Evolutionary conservation across 805 yeast species (phyloP).

Genomic region (Torulaspora indica): DNA sequence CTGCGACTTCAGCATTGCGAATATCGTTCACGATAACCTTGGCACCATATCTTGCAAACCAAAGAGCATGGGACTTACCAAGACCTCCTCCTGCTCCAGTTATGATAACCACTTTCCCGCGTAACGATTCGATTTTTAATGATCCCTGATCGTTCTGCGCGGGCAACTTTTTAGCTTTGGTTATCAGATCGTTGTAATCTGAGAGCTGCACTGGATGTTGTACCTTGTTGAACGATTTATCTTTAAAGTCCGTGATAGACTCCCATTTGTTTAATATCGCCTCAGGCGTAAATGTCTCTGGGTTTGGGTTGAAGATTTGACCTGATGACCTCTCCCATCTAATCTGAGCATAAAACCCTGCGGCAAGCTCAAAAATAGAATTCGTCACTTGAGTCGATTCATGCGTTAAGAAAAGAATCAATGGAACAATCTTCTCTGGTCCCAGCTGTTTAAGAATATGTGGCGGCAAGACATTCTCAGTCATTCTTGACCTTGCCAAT

Average conservation of each 20-base stretch:
- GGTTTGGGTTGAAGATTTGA: constrained; percentile 71
- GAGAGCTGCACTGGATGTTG: constrained; percentile 70
- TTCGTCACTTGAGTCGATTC: constrained; percentile 60
- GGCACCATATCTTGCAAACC: constrained; percentile 88
- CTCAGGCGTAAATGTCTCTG: constrained; percentile 70
- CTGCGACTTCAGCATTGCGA: constrained; percentile 66
- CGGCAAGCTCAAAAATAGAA: constrained; percentile 86
- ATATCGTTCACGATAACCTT: constrained; percentile 92
- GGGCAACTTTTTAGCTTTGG: constrained; percentile 48
- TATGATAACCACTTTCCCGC: constrained; percentile 79
- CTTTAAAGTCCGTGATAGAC: constrained; percentile 59
- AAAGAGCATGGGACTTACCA: constrained; percentile 83
- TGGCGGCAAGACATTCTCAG: constrained; percentile 83
- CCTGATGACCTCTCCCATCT: constrained; percentile 95
- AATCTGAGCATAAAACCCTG: constrained; percentile 85
- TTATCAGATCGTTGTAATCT: constrained; percentile 61
- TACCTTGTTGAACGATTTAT: constrained; percentile 47
- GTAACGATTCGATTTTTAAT: constrained; percentile 51
- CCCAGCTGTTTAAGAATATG: constrained; percentile 72
- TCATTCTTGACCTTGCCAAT: constrained; percentile 93
- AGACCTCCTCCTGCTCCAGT: constrained; percentile 96
- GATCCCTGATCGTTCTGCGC: constrained; percentile 52
- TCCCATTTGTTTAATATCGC: constrained; percentile 65
- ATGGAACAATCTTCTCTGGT: constrained; percentile 89
- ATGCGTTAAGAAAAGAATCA: constrained; percentile 76